Conservation (phyloP, 1,284 basidiomycete genomes). For the Apiotrichum veenhuisii region DNA sequence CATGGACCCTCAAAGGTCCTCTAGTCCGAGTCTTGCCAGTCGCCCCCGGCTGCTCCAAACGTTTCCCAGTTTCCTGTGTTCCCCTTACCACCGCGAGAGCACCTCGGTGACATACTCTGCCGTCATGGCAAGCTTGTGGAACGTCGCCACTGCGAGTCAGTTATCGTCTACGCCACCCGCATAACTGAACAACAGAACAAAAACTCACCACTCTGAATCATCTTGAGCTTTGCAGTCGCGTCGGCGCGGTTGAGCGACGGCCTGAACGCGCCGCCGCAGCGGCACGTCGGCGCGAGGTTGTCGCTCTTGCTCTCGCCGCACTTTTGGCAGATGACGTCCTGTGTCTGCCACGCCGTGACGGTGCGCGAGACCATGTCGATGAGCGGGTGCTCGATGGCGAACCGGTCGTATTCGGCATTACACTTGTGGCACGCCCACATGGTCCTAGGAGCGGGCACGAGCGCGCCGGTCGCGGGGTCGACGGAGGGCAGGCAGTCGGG, state of each 20-base stretch:
- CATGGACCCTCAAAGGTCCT: background rate
- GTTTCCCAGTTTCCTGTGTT: background rate
- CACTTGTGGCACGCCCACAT: slow-evolving; percentile 58
- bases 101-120: slow-evolving; percentile 41
- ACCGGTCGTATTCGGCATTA: slow-evolving; percentile 80
- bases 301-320: slow-evolving; percentile 85
- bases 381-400: slow-evolving; percentile 78
- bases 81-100: slow-evolving; percentile 36
- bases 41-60: too few species aligned
- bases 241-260: slow-evolving; percentile 68
- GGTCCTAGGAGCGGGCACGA: slow-evolving; percentile 46
- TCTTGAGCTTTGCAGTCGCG: slow-evolving; percentile 63
- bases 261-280: slow-evolving; percentile 80
- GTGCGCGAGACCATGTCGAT: slow-evolving; percentile 70
- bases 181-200: too few species aligned
- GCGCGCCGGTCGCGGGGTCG: slow-evolving; percentile 34
- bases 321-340: slow-evolving; percentile 74
- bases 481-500: slow-evolving; percentile 66
- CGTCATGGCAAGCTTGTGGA: slow-evolving; percentile 45
- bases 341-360: slow-evolving; percentile 75
- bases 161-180: too few species aligned
- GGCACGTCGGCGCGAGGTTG: slow-evolving; percentile 78
- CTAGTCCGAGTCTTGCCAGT: background rate
- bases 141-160: slow-evolving; percentile 35
- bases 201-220: slow-evolving; percentile 60